These are phyloP conservation scores for Cutaneotrichosporon spelunceum DNA, from an alignment of 1,284 basidiomycete genomes.

Conservation along the genomic window DNA sequence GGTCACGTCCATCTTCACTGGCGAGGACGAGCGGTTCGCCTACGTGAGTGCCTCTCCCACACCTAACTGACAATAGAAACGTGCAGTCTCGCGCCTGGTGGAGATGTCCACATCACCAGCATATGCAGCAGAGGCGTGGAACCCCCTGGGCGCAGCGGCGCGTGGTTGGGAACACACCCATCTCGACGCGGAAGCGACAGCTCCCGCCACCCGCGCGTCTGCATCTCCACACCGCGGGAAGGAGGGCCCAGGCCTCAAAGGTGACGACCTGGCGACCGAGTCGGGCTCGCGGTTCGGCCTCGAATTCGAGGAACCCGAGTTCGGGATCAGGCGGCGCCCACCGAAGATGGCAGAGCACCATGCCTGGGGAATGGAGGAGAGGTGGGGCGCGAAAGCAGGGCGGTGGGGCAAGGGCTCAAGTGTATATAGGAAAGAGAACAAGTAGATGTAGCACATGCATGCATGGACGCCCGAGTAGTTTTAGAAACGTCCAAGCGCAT, in stretches of 20 bases:
- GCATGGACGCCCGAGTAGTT: neutral
- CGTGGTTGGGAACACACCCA: slow-evolving; percentile 52
- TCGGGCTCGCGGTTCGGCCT: slow-evolving; percentile 24
- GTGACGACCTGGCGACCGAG: slow-evolving; percentile 32
- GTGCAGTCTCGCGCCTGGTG: slow-evolving; percentile 63
- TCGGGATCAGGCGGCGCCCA: slow-evolving; percentile 18
- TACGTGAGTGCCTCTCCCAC: slow-evolving; percentile 54
- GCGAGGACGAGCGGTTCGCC: slow-evolving; percentile 66
- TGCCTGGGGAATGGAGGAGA: slow-evolving; percentile 50
- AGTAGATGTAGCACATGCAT: neutral
- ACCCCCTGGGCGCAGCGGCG: slow-evolving; percentile 33
- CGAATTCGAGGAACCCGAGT: slow-evolving; percentile 1
- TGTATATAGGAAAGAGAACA: slow-evolving; percentile 7
- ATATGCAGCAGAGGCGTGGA: slow-evolving; percentile 54
- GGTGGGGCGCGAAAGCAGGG: slow-evolving; percentile 54
- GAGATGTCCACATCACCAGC: slow-evolving; percentile 61
- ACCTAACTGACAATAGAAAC: slow-evolving; percentile 43
- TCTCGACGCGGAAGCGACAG: slow-evolving; percentile 5
- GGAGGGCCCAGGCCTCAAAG: neutral
- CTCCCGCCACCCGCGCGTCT: neutral
- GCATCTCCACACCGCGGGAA: neutral
- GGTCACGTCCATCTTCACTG: slow-evolving; percentile 63
- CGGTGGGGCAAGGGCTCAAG: slow-evolving; percentile 53
- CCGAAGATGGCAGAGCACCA: slow-evolving; percentile 45
- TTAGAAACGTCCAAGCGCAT: neutral